phyloP scores from a whole-genome alignment of 169 alveolate species.

The Toxoplasma gondii region DNA sequence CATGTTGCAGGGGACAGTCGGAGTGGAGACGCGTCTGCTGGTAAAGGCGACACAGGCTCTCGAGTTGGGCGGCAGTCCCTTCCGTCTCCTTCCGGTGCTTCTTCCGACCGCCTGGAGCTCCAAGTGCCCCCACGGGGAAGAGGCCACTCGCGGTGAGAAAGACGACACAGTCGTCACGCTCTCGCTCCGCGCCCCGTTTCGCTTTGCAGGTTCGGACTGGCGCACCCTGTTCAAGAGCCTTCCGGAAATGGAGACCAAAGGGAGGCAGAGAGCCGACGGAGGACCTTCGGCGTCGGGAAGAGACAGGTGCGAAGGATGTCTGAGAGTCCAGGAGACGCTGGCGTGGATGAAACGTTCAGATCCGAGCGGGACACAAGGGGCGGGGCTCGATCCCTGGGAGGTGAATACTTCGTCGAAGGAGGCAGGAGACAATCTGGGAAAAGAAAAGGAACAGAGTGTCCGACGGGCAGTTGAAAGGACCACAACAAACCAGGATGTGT shows the following conservation, averaged over 20 bases:
- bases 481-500: too few relatives aligned
- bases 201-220: neutral
- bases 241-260: neutral
- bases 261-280: neutral
- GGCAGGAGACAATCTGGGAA: too few relatives aligned
- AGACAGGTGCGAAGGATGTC: neutral
- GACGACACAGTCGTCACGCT: neutral
- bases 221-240: neutral
- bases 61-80: conserved; percentile 49
- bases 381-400: too few relatives aligned
- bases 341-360: neutral
- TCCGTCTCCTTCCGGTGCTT: conserved; percentile 46
- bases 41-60: conserved; percentile 49
- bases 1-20: conserved; percentile 52
- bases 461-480: too few relatives aligned
- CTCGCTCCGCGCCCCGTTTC: neutral
- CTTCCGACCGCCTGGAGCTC: conserved; percentile 69
- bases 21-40: conserved; percentile 59
- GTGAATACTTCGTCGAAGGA: too few relatives aligned
- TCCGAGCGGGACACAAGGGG: neutral
- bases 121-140: neutral
- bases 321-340: neutral
- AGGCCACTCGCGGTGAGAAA: neutral
- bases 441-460: too few relatives aligned
- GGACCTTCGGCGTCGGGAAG: neutral